Base-by-base conservation (phyloP, 2,329 filamentous ascomycete species). In the Arachnopeziza araneosa region DNA sequence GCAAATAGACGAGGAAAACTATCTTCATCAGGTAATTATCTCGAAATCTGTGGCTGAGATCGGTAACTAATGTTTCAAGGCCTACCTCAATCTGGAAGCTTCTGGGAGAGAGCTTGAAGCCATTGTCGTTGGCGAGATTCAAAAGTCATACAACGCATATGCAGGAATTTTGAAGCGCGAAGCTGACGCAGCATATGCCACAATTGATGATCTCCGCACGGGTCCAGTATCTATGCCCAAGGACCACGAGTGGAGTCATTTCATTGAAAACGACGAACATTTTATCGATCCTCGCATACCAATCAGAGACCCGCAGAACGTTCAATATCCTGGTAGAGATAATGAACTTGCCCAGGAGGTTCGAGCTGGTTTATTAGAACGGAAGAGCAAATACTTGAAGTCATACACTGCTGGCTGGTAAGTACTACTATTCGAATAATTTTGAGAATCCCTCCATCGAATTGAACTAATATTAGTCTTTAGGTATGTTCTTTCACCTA, bases 321-420 rank as follows among this genome's bases (percentile, higher is more conserved):
- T 99, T 66, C 85, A 90, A 61, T 99, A 98, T 72, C 93, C 93
- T 21, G 95, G 95, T 50, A 91, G 91, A 71, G 84, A 96, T 68
- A 96, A 73, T 86, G 90, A 63, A 85, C 90, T 57, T 75, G 91
- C 80, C 72, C 79, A 90, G 63, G 93, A 98, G 74, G 90, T 99
- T 57, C 83, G 93, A 62, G 91, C 91, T 22, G 95, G 95, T 2
- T 86, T 97, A 75, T 79, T 99, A 44, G 95, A 99, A 78, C 88
- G 95, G 67, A 98, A 98, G 85, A 96, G 92, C 83, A 99, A 98
- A 73, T 99, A 98, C 71, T 79, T 99, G 63, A 98, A 97, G 79
- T 97, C 93, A 30, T 69, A 69, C 55, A 69, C 65, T 24, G 66
- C 66, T 53, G 93, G 93, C 71, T 98, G 93, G 93, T 93, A 79